Conservation (phyloP, 1,139 yeast genomes). For the Pichiaceae sp. region DNA sequence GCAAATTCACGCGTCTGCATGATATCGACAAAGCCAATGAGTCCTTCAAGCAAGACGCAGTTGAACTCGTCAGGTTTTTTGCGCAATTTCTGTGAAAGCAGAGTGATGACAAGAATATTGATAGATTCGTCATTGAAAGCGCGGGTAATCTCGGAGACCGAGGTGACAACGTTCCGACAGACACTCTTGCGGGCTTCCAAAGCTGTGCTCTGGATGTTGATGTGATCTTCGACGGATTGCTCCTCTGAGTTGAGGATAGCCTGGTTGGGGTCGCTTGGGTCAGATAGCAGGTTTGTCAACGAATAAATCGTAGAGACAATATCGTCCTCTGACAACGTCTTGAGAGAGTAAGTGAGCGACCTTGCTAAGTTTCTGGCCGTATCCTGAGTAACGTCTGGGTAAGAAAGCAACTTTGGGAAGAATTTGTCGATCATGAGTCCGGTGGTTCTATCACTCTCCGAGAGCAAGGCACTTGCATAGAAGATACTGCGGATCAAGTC, state of each 20-base stretch:
- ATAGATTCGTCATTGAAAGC: slow-evolving; percentile 68
- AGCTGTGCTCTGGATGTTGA: background rate
- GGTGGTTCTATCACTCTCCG: slow-evolving; percentile 37
- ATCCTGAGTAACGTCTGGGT: slow-evolving; percentile 16
- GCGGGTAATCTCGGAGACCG: slow-evolving; percentile 64
- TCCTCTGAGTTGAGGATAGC: background rate
- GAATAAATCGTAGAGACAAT: slow-evolving; percentile 85
- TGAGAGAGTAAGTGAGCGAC: slow-evolving; percentile 29
- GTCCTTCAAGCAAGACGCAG: slow-evolving; percentile 42
- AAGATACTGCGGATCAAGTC: slow-evolving; percentile 38
- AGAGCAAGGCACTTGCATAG: slow-evolving; percentile 41
- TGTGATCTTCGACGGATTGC: background rate
- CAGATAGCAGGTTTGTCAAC: slow-evolving; percentile 63
- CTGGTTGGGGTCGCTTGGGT: slow-evolving; percentile 28
- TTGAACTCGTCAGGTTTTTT: slow-evolving; percentile 22
- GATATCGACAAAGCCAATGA: slow-evolving; percentile 49
- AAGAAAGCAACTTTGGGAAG: slow-evolving; percentile 31
- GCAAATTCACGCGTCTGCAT: slow-evolving; percentile 55
- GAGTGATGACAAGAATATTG: slow-evolving; percentile 73
- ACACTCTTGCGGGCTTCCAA: slow-evolving; percentile 1
- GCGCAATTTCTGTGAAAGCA: slow-evolving; percentile 72
- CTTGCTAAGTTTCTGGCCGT: slow-evolving; percentile 16
- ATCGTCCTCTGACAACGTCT: slow-evolving; percentile 61
- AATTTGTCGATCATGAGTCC: slow-evolving; percentile 42
- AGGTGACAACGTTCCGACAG: slow-evolving; percentile 53